Base-by-base conservation (phyloP, 306 rosid species). In the Morella rubra region DNA sequence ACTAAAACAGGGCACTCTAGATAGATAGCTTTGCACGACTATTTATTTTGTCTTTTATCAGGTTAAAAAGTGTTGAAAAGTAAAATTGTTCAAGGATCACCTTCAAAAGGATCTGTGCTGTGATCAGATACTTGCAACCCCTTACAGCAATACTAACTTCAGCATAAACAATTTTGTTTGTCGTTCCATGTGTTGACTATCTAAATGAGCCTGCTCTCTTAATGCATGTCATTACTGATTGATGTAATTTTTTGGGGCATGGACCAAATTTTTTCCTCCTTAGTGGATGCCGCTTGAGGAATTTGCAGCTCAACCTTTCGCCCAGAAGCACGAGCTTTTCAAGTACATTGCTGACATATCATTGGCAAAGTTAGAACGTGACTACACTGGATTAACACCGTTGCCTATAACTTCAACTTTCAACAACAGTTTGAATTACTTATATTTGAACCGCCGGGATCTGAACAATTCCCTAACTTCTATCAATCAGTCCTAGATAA, bases 211-310 rank as follows among this genome's bases (percentile, higher is more conserved):
- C 71, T 10, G 32, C 50, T 64, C 10, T 64, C 47, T 8, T 18
- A 42, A 66, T 18, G 32, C 27, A 18, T 66, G 7, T 8, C 71
- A 66, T 7, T 14, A 42, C 27, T 42, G 71, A 66, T 50, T 66
- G 14, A 8, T 42, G 5, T n/a, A 27, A 7, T 13, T 12, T 20
- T 24, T 60, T 27, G 37, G 37, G 15, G 14, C 50, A 42, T 65
- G 71, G 50, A 41, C 13, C 27, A 42, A 24, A 2, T 14, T 41
- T 66, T 65, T 66, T 66, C 42, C 71, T 66, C 47, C 7, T 42
- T 19, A 66, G 75, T 71, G 74, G 74, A 70, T 70, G 74, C 74
- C 74, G 5, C 49, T 70, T 27, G 59, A 49, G 40, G 22, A 70
- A 49, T 70, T 6, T 70, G 75, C 75, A 71, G 75, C 62, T 18